Evolutionary conservation across 2,329 filamentous ascomycete genomes (phyloP), one percentile per base, ranked within the genome.

Genomic region (Stagonosporopsis vannaccii): DNA sequence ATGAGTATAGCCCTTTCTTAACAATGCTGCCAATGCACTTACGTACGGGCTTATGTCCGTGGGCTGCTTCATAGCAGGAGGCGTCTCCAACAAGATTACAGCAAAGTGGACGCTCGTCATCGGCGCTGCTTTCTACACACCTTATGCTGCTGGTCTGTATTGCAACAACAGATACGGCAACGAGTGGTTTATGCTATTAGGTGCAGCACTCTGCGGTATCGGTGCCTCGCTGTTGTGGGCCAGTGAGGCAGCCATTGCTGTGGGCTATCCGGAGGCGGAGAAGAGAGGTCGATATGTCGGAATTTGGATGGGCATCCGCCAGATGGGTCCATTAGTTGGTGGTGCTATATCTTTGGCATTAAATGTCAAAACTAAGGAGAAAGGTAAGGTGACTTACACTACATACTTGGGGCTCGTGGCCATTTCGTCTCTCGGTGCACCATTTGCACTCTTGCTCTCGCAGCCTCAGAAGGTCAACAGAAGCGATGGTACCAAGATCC

Each of bases 381-480:
- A 49, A 25, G 45, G 45, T 13, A 49, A 49, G 15, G 45, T 49
- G 25, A 49, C 45, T 12, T 49, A 49, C 36, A 49, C 45, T 12
- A 49, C 45, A 8, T 49, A 49, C n/a, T 13, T 49, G 8, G 45
- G 45, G 1, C 45, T 49, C 0, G 45, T 49, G 11, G 45, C 45
- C 15, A 49, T 49, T 17, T 49, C 45, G 4, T 40, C 45, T 8
- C 26, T 49, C 8, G 45, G 45, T 13, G 45, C 45, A 12, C 45
- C 45, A 8, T 25, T 40, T 13, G 45, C 45, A 7, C 45, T 49
- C 20, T 13, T 49, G 4, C 36, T 49, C 12, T 49, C 45, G 6
- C 45, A 49, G 45, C 45, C 45, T n/a, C 45, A 49, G 30, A 49
- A 49, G 19, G 45, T 49, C 25, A 49, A 49, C 26, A 30, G 45